Percentiles rank a stretch among this genome's conserved stretches.
Evolutionary conservation across 768 basidiomycete genomes (phyloP).

Genomic region (Paxillus involutus): DNA sequence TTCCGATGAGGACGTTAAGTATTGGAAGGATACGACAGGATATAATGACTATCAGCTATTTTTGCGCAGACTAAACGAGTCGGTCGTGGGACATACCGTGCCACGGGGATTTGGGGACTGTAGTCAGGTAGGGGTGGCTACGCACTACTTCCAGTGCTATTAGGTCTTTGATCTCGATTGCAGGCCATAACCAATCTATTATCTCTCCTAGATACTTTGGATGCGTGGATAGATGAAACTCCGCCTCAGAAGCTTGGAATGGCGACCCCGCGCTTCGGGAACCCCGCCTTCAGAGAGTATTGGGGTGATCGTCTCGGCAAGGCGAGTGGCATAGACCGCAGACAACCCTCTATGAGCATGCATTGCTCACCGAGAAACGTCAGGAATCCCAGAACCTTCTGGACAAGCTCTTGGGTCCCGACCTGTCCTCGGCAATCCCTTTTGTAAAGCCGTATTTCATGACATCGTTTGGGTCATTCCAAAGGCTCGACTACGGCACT

Average conservation of each 20-base stretch:
- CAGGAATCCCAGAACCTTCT: constrained; percentile 59
- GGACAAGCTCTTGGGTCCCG: constrained; percentile 44
- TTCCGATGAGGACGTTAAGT: constrained; percentile 67
- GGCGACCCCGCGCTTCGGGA: constrained; percentile 82
- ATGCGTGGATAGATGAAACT: constrained; percentile 77
- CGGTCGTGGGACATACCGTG: constrained; percentile 66
- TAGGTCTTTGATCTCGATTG: background rate
- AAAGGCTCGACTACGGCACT: constrained; percentile 93
- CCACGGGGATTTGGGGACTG: constrained; percentile 31
- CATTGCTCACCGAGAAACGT: background rate
- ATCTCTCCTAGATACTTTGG: constrained; percentile 61
- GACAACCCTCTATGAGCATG: background rate
- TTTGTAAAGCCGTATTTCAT: constrained; percentile 78
- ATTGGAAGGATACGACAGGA: constrained; percentile 71
- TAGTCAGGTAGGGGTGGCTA: constrained; percentile 19
- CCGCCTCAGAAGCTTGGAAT: constrained; percentile 58
- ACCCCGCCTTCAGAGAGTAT: constrained; percentile 77
- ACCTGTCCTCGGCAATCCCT: constrained; percentile 47
- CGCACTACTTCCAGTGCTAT: background rate
- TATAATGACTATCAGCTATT: constrained; percentile 77
- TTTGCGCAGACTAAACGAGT: constrained; percentile 71
- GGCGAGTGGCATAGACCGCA: constrained; percentile 38
- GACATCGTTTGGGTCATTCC: constrained; percentile 86
- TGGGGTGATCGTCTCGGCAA: constrained; percentile 82
- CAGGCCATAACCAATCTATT: constrained; percentile 53